phyloP scores from a whole-genome alignment of 2,329 filamentous ascomycete genomes.

The Macrophomina phaseolina region DNA sequence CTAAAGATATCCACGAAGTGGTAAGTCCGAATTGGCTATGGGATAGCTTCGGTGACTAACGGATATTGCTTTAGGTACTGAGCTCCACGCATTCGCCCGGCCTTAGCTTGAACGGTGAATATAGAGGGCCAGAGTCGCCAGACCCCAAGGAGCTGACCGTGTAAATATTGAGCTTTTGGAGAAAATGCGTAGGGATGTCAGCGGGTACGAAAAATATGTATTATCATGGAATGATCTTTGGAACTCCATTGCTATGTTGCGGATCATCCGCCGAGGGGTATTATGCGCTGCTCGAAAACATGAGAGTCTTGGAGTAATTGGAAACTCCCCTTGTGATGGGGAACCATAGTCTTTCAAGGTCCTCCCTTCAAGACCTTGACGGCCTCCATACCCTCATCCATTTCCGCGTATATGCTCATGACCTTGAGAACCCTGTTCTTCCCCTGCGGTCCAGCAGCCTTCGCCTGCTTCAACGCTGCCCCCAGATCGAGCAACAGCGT shows the following conservation, averaged over 20 bases:
- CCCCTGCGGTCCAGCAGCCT: slow-evolving; percentile 45
- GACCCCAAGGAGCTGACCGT: slow-evolving; percentile 45
- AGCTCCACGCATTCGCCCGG: slow-evolving; percentile 88
- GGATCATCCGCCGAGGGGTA: background rate
- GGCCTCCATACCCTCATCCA: slow-evolving; percentile 66
- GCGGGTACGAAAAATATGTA: slow-evolving; percentile 40
- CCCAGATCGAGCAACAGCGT: slow-evolving; percentile 70
- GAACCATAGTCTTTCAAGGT: slow-evolving; percentile 45
- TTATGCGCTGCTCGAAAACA: slow-evolving; percentile 1
- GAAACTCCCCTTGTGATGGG: background rate
- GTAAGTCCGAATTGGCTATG: slow-evolving; percentile 59
- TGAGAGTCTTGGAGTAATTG: background rate
- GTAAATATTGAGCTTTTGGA: background rate
- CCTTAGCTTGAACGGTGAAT: slow-evolving; percentile 82
- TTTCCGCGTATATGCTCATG: slow-evolving; percentile 64
- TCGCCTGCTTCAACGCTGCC: slow-evolving; percentile 65
- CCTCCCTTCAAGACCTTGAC: slow-evolving; percentile 53
- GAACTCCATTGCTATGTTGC: background rate
- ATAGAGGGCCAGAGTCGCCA: slow-evolving; percentile 57
- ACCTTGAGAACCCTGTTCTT: slow-evolving; percentile 58
- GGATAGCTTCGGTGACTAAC: background rate
- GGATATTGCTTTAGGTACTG: slow-evolving; percentile 61
- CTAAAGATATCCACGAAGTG: slow-evolving; percentile 76
- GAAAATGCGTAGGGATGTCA: slow-evolving; percentile 33
- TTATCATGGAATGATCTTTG: slow-evolving; percentile 33